Base-by-base conservation (phyloP, 179 eudicot genomes). In the Sideroxylon spinosum region DNA sequence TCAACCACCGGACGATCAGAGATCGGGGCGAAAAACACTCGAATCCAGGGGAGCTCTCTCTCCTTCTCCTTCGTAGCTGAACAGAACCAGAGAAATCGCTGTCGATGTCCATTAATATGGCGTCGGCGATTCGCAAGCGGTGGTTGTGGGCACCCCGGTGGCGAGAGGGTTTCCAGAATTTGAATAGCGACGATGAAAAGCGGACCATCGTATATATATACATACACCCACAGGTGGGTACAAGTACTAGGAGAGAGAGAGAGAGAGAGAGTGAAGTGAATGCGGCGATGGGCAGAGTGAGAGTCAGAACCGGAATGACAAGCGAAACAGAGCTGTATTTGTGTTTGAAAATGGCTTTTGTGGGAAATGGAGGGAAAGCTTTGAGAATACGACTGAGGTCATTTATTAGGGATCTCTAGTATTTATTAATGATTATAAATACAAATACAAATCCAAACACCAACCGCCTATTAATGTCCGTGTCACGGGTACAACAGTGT, bases 11-110 rank as follows among this genome's bases (percentile, higher is more conserved):
- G 9, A 66, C 78, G 25, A 86, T 75, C 7, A 80, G 80, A 57
- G 77, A 52, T 13, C 84, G 79, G 44, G 87, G 87, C 0, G 87
- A 83, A 70, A 84, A 72, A 7, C 71, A 75, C 6, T 11, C 20
- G 81, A 81, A 77, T 81, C 77, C 53, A 68, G 76, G 10, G 66
- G 55, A 2, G 32, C 64, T 17, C 63, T 57, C 60, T 6, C 78
- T 61, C 77, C 49, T 52, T 14, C 20, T 53, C 14, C 49, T 49
- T 74, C 75, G 13, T 63, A 82, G 73, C 12, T 19, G 53, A 71
- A 3, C 75, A 13, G 37, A 9, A 52, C 59, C 59, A 55, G 52
- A 37, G 14, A 3, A 7, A 2, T 50, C 25, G 8, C 25, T 60
- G 44, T 7, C 48, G 69, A 19, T 3, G 71, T 28, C 19, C 44